Evolutionary conservation across 805 yeast genomes (phyloP).

Genomic region (Wickerhamia fluorescens): DNA sequence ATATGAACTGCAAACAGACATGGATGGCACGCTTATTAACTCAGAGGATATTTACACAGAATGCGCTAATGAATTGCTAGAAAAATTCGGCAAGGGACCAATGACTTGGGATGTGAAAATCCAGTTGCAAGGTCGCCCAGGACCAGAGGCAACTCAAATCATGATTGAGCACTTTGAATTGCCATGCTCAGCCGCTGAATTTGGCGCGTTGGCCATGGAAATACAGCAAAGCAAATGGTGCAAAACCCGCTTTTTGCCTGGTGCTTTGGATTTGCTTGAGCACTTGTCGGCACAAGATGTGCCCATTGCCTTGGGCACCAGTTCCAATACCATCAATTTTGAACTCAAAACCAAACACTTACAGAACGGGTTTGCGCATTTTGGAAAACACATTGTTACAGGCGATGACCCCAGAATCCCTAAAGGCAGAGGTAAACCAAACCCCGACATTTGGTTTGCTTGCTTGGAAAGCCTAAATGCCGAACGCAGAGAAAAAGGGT

Average conservation of each 20-base stretch:
- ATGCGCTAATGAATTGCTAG: slow-evolving; percentile 60
- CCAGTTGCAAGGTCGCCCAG: slow-evolving; percentile 87
- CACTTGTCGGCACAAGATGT: slow-evolving; percentile 44
- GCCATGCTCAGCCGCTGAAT: slow-evolving; percentile 59
- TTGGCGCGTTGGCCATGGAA: slow-evolving; percentile 42
- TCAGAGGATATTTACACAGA: slow-evolving; percentile 90
- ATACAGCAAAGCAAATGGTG: slow-evolving; percentile 61
- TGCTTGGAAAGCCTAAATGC: slow-evolving; percentile 68
- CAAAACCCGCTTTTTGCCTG: slow-evolving; percentile 65
- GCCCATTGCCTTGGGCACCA: slow-evolving; percentile 89
- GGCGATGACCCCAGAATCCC: slow-evolving; percentile 88
- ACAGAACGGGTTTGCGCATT: slow-evolving; percentile 52
- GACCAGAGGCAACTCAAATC: slow-evolving; percentile 58
- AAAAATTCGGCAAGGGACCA: slow-evolving; percentile 66
- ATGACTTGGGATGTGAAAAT: slow-evolving; percentile 88
- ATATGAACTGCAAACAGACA: slow-evolving; percentile 42
- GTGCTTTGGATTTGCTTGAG: slow-evolving; percentile 65
- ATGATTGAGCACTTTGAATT: slow-evolving; percentile 64
- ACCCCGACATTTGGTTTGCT: slow-evolving; percentile 85
- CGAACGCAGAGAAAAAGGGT: slow-evolving; percentile 36
- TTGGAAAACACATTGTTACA: slow-evolving; percentile 61
- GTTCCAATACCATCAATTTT: slow-evolving; percentile 59
- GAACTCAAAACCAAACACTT: slow-evolving; percentile 70
- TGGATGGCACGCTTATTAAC: slow-evolving; percentile 93
- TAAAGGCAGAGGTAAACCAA: slow-evolving; percentile 85